Conservation (phyloP, 139 green algal genomes). For the Chlamydomonas sp. region DNA sequence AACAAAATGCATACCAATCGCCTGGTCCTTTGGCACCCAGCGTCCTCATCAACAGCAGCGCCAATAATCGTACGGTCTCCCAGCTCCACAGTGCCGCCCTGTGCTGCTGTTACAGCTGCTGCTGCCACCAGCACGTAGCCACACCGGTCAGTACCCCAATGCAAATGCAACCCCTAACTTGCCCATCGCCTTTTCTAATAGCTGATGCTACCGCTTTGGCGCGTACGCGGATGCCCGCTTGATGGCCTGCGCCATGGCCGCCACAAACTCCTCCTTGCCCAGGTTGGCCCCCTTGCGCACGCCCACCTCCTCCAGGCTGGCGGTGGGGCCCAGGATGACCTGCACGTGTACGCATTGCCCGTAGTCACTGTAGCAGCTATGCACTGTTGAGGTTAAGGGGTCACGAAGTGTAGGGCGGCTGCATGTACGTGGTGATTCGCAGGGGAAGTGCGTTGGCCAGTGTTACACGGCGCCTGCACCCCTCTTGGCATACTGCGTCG, state of each 20-base stretch:
- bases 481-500: no score
- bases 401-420: background rate
- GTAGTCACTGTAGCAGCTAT: background rate
- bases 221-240: slow-evolving; percentile 10
- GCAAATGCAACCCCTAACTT: no score
- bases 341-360: background rate
- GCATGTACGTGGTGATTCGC: background rate
- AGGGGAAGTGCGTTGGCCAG: background rate
- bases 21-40: no score
- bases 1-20: no score
- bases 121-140: no score
- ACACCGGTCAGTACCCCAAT: no score
- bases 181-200: no score
- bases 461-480: background rate
- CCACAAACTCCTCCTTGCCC: slow-evolving; percentile 20
- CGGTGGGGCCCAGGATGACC: slow-evolving; percentile 35
- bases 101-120: no score
- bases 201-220: background rate
- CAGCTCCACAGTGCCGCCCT: no score
- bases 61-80: no score
- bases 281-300: background rate
- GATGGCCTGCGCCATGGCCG: slow-evolving; percentile 13
- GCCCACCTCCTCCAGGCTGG: background rate
- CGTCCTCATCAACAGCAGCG: no score
- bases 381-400: background rate